These are phyloP conservation scores for Botrytis sinoallii DNA, from an alignment of 2,329 filamentous ascomycete species.

Conservation along the genomic window DNA sequence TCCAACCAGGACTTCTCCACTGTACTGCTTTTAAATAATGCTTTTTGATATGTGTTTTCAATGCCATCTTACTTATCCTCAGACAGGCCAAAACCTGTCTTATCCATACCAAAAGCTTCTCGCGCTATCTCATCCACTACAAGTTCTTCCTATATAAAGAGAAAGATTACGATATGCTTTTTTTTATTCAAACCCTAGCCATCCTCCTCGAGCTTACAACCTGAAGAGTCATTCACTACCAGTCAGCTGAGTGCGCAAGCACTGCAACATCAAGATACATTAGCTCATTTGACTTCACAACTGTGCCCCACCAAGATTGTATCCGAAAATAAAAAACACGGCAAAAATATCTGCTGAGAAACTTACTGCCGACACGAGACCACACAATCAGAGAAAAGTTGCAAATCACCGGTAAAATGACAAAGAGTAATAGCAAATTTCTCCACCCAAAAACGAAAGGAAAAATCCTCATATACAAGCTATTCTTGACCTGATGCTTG, in stretches of 20 bases:
- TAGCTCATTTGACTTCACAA: neutral
- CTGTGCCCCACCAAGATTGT: neutral
- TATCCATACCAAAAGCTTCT: neutral
- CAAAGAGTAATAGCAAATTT: rapidly evolving
- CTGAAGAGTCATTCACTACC: too few relatives aligned
- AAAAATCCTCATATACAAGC: too few relatives aligned
- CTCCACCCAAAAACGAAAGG: rapidly evolving
- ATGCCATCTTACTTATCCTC: too few relatives aligned
- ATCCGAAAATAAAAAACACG: neutral
- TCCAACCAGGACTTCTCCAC: too few relatives aligned
- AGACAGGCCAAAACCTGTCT: rapidly evolving
- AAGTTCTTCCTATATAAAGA: neutral
- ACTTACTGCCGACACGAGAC: neutral
- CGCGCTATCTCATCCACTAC: rapidly evolving
- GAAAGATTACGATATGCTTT: neutral
- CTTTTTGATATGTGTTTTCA: too few relatives aligned
- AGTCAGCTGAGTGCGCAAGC: too few relatives aligned
- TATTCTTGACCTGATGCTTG: too few relatives aligned
- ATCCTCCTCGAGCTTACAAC: too few relatives aligned
- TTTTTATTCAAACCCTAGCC: too few relatives aligned
- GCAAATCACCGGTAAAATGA: neutral
- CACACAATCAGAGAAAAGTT: neutral
- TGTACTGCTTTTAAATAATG: too few relatives aligned
- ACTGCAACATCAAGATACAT: neutral
- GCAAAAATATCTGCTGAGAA: neutral